phyloP scores from a whole-genome alignment of 805 yeast genomes.

The Candida corydali region DNA sequence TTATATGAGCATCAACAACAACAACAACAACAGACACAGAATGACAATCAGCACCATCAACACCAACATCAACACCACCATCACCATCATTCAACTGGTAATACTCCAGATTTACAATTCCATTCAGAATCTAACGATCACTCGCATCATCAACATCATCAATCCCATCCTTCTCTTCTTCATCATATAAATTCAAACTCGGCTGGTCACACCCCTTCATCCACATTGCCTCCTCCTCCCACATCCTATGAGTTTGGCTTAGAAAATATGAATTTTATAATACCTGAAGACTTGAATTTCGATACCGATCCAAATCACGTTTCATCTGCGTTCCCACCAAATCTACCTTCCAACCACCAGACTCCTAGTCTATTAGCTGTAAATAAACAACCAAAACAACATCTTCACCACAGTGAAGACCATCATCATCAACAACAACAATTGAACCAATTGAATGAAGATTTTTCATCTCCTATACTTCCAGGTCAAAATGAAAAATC shows the following conservation, averaged over 20 bases:
- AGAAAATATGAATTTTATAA: slow-evolving; percentile 22
- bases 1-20: slow-evolving; percentile 18
- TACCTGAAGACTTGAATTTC: slow-evolving; percentile 17
- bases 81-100: slow-evolving; percentile 7
- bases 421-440: background rate
- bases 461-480: slow-evolving; percentile 31
- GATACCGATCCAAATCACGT: slow-evolving; percentile 9
- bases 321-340: slow-evolving; percentile 27
- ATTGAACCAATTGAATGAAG: background rate
- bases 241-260: slow-evolving; percentile 20
- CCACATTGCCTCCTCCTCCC: slow-evolving; percentile 7
- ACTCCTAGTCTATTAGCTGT: slow-evolving; percentile 24
- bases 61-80: slow-evolving; percentile 2
- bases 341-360: slow-evolving; percentile 15
- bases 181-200: slow-evolving; percentile 5
- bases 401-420: background rate
- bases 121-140: background rate
- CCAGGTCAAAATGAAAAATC: slow-evolving; percentile 41
- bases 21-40: no score
- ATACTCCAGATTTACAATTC: slow-evolving; percentile 4
- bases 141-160: slow-evolving; percentile 2
- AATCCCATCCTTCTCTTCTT: slow-evolving; percentile 5
- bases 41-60: slow-evolving; percentile 6
- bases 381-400: slow-evolving; percentile 9
- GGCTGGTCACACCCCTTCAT: slow-evolving; percentile 8